Evolutionary conservation across 1,284 basidiomycete species (phyloP).

Genomic region (Marasmius tenuissimus): DNA sequence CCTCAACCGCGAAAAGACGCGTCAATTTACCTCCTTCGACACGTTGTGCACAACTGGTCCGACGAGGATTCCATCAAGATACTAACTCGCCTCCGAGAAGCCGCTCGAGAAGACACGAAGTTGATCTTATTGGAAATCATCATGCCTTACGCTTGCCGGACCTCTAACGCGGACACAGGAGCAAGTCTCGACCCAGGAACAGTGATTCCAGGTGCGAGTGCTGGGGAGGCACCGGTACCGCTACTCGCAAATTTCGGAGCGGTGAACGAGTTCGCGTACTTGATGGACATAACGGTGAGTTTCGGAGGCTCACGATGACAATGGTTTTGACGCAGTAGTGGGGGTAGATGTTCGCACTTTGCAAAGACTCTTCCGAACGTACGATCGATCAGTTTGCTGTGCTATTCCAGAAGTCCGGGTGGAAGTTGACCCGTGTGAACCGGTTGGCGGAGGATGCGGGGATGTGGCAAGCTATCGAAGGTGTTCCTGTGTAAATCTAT

Average conservation of each 20-base stretch:
- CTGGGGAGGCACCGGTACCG: slow-evolving; percentile 17
- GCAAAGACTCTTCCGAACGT: neutral
- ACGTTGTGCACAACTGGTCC: slow-evolving; percentile 19
- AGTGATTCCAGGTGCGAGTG: neutral
- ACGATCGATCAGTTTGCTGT: neutral
- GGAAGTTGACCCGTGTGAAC: neutral
- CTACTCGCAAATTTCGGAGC: slow-evolving; percentile 23
- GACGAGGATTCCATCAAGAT: slow-evolving; percentile 12
- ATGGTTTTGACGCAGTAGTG: neutral
- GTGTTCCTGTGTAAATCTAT: neutral
- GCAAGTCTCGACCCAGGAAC: neutral
- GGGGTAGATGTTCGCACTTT: neutral
- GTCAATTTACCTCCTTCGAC: slow-evolving; percentile 13
- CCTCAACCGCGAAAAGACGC: slow-evolving; percentile 6
- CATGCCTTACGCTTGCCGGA: slow-evolving; percentile 19
- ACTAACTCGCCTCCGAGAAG: slow-evolving; percentile 9
- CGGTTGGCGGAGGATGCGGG: neutral
- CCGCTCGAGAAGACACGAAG: slow-evolving; percentile 3
- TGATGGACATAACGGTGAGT: slow-evolving; percentile 21
- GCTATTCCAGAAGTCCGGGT: neutral
- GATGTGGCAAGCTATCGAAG: slow-evolving; percentile 3
- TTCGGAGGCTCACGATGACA: no score
- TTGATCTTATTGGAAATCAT: slow-evolving; percentile 13
- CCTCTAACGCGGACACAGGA: neutral
- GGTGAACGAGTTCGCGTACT: slow-evolving; percentile 19